Base-by-base conservation (phyloP, 208 protist genomes). In the Angomonas ambiguus region DNA sequence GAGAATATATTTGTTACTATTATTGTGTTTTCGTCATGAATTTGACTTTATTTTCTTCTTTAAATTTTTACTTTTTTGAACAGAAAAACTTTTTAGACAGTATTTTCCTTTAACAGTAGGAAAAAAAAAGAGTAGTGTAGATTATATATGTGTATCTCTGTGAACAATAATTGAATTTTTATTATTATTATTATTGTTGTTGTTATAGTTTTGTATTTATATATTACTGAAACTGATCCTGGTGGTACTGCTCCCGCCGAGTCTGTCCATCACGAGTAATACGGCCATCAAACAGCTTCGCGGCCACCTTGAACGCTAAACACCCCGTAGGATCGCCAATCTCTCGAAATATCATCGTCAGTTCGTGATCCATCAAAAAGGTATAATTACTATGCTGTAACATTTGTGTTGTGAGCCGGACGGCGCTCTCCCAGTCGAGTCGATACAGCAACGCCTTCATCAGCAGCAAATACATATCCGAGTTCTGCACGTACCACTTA, bases 221-320 rank as follows among this genome's bases (percentile, higher is more conserved):
- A 27, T 18, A 0, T 70, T 42, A 73, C 32, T 27, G 34, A 24
- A 77, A 77, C 62, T 85, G 78, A 31, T 83, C 71, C 34, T 83
- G 62, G 11, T 80, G 61, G 31, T 64, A 77, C 66, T 62, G 68
- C n/a, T 76, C 79, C 2, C 85, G 77, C 59, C 85, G 86, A 27
- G 68, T 69, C 68, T 87, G 85, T 3, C 85, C 84, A 64, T 95
- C 82, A 25, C 77, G 74, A 3, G 80, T 70, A 67, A 95, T 95
- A 71, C 87, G 86, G 65, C 87, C 90, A 59, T 95, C 90, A 67
- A 93, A 93, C 31, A 93, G 71, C 69, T 91, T 89, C 33, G 90
- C 89, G 27, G 90, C 90, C 13, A 93, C 85, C 67, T 95, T 95
- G 69, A 95, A 95, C 13, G 85, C 80, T 18, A 95, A 62, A 56